A percentile compares a stretch with the other conserved stretches of the same genome.
Evolutionary conservation across 23 red algal species (phyloP).

Genomic region (Pyropia haitanensis): DNA sequence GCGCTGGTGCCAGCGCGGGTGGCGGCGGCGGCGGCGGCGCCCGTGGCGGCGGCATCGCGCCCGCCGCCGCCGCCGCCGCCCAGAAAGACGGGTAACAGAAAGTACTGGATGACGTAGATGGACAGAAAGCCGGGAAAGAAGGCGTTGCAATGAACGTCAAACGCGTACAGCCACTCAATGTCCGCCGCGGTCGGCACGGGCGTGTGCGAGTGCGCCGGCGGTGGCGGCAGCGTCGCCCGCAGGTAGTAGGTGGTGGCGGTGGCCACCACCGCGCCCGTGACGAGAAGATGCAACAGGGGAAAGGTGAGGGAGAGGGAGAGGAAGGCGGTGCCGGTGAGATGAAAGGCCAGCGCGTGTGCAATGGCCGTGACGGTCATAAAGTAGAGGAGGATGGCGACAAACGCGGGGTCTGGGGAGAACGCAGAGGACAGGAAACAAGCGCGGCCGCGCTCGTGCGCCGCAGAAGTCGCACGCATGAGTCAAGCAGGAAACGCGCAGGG

Average conservation of each 20-base stretch:
- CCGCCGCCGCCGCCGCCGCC: conserved; percentile 28
- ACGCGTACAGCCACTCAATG: conserved; percentile 98
- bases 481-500: too few relatives aligned
- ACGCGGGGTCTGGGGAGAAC: conserved; percentile 64
- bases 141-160: conserved; percentile 97
- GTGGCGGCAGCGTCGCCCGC: conserved; percentile 20
- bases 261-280: conserved; percentile 49
- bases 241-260: conserved; percentile 66
- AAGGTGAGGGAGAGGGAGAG: conserved; percentile 68
- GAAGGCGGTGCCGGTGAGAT: conserved; percentile 28
- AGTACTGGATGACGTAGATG: conserved; percentile 71
- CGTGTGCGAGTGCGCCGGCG: conserved; percentile 20
- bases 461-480: too few relatives aligned
- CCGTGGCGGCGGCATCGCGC: conserved; percentile 24
- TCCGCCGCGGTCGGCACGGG: conserved; percentile 15
- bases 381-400: conserved; percentile 71
- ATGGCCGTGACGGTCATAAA: conserved; percentile 69
- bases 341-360: conserved; percentile 71
- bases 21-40: conserved; percentile 19
- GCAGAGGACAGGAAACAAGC: background rate
- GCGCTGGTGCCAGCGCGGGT: background rate
- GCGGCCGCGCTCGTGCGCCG: background rate
- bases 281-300: conserved; percentile 32
- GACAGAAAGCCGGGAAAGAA: conserved; percentile 76
- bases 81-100: conserved; percentile 66